phyloP scores from a whole-genome alignment of 306 rosid genomes.

The Psophocarpus tetragonolobus region DNA sequence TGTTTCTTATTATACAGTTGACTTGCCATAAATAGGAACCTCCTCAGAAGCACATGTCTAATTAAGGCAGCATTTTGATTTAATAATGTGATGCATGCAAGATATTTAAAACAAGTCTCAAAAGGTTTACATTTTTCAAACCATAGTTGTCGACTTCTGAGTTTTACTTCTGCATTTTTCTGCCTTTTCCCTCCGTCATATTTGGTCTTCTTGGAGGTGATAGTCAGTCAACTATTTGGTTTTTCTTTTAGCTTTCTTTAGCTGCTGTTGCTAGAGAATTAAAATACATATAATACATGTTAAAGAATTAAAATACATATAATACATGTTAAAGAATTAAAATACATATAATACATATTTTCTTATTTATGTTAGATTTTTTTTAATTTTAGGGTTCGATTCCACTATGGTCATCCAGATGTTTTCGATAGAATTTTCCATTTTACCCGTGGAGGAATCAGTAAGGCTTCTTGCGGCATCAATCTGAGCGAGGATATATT shows the following conservation, averaged over 20 bases:
- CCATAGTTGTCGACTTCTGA: background rate
- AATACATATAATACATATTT: slow-evolving; percentile 10
- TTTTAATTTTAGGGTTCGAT: slow-evolving; percentile 71
- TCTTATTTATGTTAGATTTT: slow-evolving; percentile 25
- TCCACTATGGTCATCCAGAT: slow-evolving; percentile 98
- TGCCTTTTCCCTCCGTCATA: background rate
- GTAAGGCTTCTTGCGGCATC: slow-evolving; percentile 97
- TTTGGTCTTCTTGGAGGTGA: slow-evolving; percentile 19
- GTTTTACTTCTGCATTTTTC: slow-evolving; percentile 7
- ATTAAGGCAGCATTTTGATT: slow-evolving; percentile 2
- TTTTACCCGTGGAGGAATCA: slow-evolving; percentile 96
- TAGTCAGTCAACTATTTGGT: slow-evolving; percentile 3
- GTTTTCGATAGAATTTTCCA: slow-evolving; percentile 95
- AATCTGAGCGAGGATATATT: slow-evolving; percentile 97
- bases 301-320: slow-evolving; percentile 18
- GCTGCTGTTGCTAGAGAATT: background rate
- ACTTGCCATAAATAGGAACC: slow-evolving; percentile 8
- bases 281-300: background rate
- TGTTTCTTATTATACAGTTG: slow-evolving; percentile 9
- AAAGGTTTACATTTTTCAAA: slow-evolving; percentile 2
- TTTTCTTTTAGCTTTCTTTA: slow-evolving; percentile 7
- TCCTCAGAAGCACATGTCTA: slow-evolving; percentile 13
- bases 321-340: too few species aligned
- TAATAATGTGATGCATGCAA: slow-evolving; percentile 2
- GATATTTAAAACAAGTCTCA: slow-evolving; percentile 8